A percentile compares a stretch with the other conserved stretches of the same genome.
These are phyloP conservation scores for Candida chilensis DNA, from an alignment of 805 yeast species.

Conservation along the genomic window DNA sequence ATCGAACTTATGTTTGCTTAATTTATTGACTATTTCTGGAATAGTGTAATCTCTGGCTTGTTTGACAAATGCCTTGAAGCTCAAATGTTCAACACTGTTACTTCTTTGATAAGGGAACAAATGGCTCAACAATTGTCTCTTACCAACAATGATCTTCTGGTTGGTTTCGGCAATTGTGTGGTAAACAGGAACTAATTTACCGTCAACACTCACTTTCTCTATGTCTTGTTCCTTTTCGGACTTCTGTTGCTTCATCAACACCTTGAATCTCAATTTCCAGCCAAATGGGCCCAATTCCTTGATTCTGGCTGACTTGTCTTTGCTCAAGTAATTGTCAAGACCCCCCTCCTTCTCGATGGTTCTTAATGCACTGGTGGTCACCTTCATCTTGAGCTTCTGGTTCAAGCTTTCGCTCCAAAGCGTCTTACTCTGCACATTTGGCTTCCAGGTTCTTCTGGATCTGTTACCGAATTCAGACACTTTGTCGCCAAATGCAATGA, in stretches of 20 bases:
- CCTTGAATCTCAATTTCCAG: conserved; percentile 79
- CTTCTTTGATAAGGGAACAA: conserved; percentile 42
- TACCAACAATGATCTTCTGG: conserved; percentile 48
- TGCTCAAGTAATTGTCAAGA: conserved; percentile 76
- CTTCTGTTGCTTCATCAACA: conserved; percentile 38
- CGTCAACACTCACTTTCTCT: conserved; percentile 19
- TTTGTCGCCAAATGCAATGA: conserved; percentile 66
- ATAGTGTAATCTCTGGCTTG: conserved; percentile 32
- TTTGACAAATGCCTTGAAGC: conserved; percentile 37
- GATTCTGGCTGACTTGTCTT: conserved; percentile 81
- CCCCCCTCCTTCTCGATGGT: conserved; percentile 95
- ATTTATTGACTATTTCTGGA: conserved; percentile 38
- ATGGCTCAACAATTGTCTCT: conserved; percentile 47
- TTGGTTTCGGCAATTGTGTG: conserved; percentile 36
- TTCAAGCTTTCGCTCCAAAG: conserved; percentile 81
- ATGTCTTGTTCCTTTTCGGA: conserved; percentile 27
- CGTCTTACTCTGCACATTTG: conserved; percentile 67
- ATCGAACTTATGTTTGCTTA: conserved; percentile 35
- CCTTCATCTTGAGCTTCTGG: conserved; percentile 43
- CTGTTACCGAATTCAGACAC: conserved; percentile 73
- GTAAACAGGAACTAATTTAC: conserved; percentile 29
- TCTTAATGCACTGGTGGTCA: conserved; percentile 73
- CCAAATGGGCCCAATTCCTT: conserved; percentile 91
- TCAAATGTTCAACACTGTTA: conserved; percentile 31
- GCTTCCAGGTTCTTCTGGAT: conserved; percentile 66